Conservation (phyloP, 345 rosid genomes). For the Lepidium sativum region DNA sequence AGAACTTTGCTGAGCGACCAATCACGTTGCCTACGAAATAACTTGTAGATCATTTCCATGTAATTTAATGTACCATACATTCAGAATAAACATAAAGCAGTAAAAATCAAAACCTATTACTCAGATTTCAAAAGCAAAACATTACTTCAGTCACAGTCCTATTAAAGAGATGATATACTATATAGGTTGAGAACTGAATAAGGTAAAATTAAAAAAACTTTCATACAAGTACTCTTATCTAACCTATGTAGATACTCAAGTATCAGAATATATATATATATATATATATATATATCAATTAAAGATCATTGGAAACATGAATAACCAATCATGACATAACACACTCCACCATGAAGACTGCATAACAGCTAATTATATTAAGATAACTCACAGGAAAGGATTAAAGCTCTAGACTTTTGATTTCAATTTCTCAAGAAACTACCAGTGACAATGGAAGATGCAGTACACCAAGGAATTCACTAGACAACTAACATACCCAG, state of each 20-base stretch:
- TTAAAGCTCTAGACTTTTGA: neutral
- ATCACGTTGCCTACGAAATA: constrained; percentile 26
- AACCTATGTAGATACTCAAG: neutral
- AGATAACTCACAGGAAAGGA: neutral
- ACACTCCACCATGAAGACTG: neutral
- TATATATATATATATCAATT: no score
- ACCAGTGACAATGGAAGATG: neutral
- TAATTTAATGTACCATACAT: neutral
- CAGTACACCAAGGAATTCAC: neutral
- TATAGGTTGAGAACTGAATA: neutral
- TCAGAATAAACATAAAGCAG: neutral
- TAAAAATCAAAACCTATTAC: neutral
- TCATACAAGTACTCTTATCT: neutral
- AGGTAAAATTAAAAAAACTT: neutral
- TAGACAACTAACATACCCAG: neutral
- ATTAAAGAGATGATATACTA: neutral
- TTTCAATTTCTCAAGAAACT: neutral
- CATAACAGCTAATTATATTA: neutral
- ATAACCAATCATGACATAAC: neutral
- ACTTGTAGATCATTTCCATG: neutral
- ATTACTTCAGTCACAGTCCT: neutral
- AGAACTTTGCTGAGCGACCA: constrained; percentile 45
- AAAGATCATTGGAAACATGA: neutral
- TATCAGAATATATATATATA: no score
- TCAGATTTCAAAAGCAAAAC: neutral